Conservation (phyloP, 2,329 filamentous ascomycete species). For the Zymoseptoria crescenta region DNA sequence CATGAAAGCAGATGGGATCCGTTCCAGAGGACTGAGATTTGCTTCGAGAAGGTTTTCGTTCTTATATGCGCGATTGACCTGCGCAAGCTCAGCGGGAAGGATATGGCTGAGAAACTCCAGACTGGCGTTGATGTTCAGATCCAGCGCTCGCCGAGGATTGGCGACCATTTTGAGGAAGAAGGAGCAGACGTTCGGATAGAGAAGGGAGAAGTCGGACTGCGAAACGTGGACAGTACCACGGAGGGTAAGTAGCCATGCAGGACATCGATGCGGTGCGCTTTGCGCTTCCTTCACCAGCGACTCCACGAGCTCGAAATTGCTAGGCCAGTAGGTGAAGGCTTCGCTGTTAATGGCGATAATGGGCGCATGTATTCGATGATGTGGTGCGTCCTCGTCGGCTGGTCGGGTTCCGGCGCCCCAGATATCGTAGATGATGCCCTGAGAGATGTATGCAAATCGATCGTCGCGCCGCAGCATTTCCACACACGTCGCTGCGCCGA, state of each 20-base stretch:
- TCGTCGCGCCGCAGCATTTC: constrained; percentile 51
- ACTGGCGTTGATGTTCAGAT: constrained; percentile 54
- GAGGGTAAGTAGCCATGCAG: constrained; percentile 41
- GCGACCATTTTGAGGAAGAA: constrained; percentile 55
- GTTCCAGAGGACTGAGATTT: constrained; percentile 30
- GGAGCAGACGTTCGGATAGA: constrained; percentile 54
- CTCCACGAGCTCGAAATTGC: constrained; percentile 53
- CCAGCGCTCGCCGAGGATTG: constrained; percentile 54
- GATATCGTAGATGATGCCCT: constrained; percentile 59
- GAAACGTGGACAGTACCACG: constrained; percentile 57
- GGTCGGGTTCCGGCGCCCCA: constrained; percentile 49
- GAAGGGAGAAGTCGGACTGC: constrained; percentile 58
- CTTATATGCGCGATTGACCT: constrained; percentile 45
- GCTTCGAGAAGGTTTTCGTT: constrained; percentile 44
- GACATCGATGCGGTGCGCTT: constrained; percentile 30
- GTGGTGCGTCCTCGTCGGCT: constrained; percentile 33
- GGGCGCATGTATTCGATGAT: constrained; percentile 45
- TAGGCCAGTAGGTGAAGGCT: constrained; percentile 63
- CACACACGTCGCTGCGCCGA: constrained; percentile 57
- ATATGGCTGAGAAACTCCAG: constrained; percentile 55
- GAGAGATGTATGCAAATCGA: constrained; percentile 50
- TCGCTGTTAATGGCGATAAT: constrained; percentile 59
- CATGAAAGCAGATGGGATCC: constrained; percentile 40
- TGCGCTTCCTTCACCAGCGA: constrained; percentile 51
- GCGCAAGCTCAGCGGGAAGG: constrained; percentile 41